phyloP scores from a whole-genome alignment of 140 eudicot species.

The Cichorium intybus region DNA sequence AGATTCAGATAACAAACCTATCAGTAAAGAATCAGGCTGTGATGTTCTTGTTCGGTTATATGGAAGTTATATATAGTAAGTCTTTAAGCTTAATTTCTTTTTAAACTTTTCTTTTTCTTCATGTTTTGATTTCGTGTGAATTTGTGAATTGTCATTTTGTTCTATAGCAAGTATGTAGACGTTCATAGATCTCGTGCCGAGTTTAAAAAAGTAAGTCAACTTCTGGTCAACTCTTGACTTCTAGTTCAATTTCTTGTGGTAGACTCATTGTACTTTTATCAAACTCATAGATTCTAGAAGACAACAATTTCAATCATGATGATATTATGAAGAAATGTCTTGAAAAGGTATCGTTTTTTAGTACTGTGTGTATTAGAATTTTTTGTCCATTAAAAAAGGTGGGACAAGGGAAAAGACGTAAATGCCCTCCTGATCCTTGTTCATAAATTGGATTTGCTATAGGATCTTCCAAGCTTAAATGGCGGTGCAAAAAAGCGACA shows the following conservation, averaged over 20 bases:
- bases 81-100: slow-evolving; percentile 7
- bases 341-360: slow-evolving; percentile 41
- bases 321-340: slow-evolving; percentile 39
- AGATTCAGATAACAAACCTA: slow-evolving; percentile 30
- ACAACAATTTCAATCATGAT: slow-evolving; percentile 32
- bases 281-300: slow-evolving; percentile 28
- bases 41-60: slow-evolving; percentile 58
- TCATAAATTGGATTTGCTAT: slow-evolving; percentile 15
- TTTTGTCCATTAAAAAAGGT: too few species aligned
- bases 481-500: slow-evolving; percentile 34
- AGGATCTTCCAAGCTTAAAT: slow-evolving; percentile 35
- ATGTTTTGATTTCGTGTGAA: slow-evolving; percentile 6
- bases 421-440: neutral
- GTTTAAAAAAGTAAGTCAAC: slow-evolving; percentile 49
- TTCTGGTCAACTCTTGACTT: slow-evolving; percentile 13
- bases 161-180: slow-evolving; percentile 50
- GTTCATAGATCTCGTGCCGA: slow-evolving; percentile 24
- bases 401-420: neutral
- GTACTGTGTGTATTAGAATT: too few species aligned
- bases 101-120: neutral
- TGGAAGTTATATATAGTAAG: slow-evolving; percentile 54
- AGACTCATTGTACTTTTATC: neutral
- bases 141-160: neutral
- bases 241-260: slow-evolving; percentile 6
- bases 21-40: slow-evolving; percentile 30